Evolutionary conservation across 1,284 basidiomycete genomes (phyloP), one percentile per base, ranked within the genome.

Genomic region (Ganoderma lucidum): DNA sequence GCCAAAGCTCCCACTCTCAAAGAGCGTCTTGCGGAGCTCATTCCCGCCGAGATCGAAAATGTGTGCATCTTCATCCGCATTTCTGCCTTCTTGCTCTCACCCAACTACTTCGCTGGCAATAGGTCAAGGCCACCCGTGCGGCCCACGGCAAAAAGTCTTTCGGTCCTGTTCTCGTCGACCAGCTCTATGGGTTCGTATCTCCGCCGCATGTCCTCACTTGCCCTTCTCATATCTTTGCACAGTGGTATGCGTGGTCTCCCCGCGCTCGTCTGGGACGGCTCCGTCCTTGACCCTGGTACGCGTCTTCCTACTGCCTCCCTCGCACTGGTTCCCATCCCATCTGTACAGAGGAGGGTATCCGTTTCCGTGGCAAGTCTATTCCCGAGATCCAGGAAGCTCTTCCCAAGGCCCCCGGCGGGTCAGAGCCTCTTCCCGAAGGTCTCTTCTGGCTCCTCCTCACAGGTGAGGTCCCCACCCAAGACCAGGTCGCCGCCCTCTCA

Each of bases 381-480:
- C 93, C 94, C 61, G 96, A 98, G 81, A 92, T 90, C 82, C 95
- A 97, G 84, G 84, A 87, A 61, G 85, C 89, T 65, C 90, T 98
- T 64, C 96, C 96, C 72, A 95, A 92, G 80, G 96, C 96, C 23
- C 92, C 93, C 55, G 95, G 94, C 73, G 96, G 96, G 70, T 86
- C 88, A 17, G 96, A 98, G 81, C 96, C 96, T 74, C 90, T 98
- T 71, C 96, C 96, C 37, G 96, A 98, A 81, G 93, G 88, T 79
- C 92, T 98, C 76, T 98, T 98, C 87, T 98, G 96, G 96, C 90
- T 97, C 70, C 88, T 98, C 73, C 82, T 98, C 74, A 98, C 96
- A 58, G 96, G 96, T 68, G 95, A 97, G 84, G 87, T 97, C 76
- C 96, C 96, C 53, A 96, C 94, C 63, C 86, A 88, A 73, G 95